Percentiles rank a stretch among this genome's conserved stretches.
Evolutionary conservation across 192 early-diverging fungal genomes (phyloP).

Genomic region (Gonapodya prolifera): DNA sequence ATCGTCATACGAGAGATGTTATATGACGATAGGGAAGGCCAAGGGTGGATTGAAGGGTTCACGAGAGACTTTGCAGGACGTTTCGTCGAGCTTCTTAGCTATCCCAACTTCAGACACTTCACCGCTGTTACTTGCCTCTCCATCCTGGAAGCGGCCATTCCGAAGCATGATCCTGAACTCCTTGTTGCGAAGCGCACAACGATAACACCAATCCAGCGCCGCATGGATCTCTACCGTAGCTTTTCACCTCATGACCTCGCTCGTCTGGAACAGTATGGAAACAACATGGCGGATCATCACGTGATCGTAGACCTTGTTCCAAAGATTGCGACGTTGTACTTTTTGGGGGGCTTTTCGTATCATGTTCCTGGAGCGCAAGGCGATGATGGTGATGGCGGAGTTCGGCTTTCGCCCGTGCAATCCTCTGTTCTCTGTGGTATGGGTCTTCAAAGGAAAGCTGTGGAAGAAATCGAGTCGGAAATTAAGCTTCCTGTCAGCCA

Average conservation of each 20-base stretch:
- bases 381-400: constrained; percentile 14
- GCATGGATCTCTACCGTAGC: constrained; percentile 20
- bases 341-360: constrained; percentile 26
- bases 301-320: constrained; percentile 89
- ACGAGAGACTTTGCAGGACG: constrained; percentile 81
- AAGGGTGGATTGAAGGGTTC: constrained; percentile 77
- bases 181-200: constrained; percentile 8
- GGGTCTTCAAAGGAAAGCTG: constrained; percentile 83
- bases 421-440: constrained; percentile 73
- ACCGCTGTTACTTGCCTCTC: constrained; percentile 64
- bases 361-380: constrained; percentile 17
- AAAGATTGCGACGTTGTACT: constrained; percentile 65
- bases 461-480: constrained; percentile 82
- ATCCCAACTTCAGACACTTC: constrained; percentile 71
- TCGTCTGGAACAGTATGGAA: constrained; percentile 88
- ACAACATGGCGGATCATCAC: constrained; percentile 95
- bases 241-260: constrained; percentile 83
- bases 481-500: constrained; percentile 68
- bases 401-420: constrained; percentile 77
- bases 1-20: constrained; percentile 84
- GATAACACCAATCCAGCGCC: not conserved
- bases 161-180: not conserved
- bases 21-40: constrained; percentile 17
- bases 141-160: constrained; percentile 30
- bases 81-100: constrained; percentile 78